A percentile compares a stretch with the other conserved stretches of the same genome.
These are phyloP conservation scores for Penicillium sp. DNA, from an alignment of 2,329 filamentous ascomycete genomes.

Conservation along the genomic window DNA sequence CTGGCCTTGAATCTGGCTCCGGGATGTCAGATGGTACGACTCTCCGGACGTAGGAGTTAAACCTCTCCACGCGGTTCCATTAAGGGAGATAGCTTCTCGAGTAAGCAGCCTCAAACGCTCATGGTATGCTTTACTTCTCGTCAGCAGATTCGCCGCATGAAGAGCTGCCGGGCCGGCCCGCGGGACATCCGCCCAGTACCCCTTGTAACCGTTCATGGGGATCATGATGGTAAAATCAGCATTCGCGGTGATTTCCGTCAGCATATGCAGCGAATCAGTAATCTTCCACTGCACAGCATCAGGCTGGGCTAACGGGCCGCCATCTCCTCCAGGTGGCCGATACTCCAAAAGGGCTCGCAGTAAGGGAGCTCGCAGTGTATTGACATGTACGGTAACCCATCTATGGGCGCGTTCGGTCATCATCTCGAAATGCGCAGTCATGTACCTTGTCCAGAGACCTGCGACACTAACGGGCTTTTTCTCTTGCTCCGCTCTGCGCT, in stretches of 20 bases:
- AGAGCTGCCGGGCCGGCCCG: not conserved
- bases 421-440: constrained; percentile 22
- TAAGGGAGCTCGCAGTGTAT: constrained; percentile 14
- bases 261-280: constrained; percentile 12
- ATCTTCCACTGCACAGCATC: constrained; percentile 17
- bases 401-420: constrained; percentile 24
- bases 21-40: not conserved
- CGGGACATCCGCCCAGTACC: constrained; percentile 3
- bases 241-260: constrained; percentile 10
- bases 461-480: constrained; percentile 14
- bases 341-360: constrained; percentile 11
- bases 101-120: constrained; percentile 10
- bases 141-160: not conserved
- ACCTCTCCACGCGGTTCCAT: not conserved
- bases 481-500: not conserved
- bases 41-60: not conserved
- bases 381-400: constrained; percentile 22
- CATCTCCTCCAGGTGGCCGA: not conserved
- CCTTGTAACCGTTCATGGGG: constrained; percentile 27
- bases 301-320: not conserved
- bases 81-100: not conserved
- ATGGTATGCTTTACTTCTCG: constrained; percentile 8
- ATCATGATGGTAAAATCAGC: constrained; percentile 27
- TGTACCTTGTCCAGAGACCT: constrained; percentile 23
- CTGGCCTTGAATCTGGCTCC: constrained; percentile 12